Percentiles rank a stretch among this genome's conserved stretches.
phyloP scores from a whole-genome alignment of 192 early-diverging fungal genomes.

The Coemansia sp. region DNA sequence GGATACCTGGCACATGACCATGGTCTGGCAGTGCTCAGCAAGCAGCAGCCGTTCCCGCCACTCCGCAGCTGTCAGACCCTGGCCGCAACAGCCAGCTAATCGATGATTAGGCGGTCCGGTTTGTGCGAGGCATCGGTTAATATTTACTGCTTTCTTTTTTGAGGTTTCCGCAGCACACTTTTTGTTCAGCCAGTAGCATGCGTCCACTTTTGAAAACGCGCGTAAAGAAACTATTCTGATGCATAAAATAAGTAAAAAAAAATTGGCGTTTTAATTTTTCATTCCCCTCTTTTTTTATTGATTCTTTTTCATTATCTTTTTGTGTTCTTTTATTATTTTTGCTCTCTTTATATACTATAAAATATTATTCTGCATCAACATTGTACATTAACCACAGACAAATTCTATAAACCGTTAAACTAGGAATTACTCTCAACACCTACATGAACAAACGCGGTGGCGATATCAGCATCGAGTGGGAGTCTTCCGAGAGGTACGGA shows the following conservation, averaged over 20 bases:
- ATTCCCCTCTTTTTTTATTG: neutral
- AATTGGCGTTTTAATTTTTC: neutral
- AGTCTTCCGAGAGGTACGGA: constrained; percentile 35
- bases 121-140: too few species aligned
- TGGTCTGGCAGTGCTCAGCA: constrained; percentile 68
- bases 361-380: too few species aligned
- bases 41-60: constrained; percentile 74
- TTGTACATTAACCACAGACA: too few species aligned
- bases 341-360: neutral
- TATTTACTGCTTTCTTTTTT: neutral
- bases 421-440: too few species aligned
- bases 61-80: neutral
- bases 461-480: constrained; percentile 21
- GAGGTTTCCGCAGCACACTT: neutral
- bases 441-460: constrained; percentile 33
- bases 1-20: constrained; percentile 85
- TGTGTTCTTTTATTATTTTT: neutral
- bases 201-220: neutral
- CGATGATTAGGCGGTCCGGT: too few species aligned
- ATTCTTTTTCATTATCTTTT: neutral
- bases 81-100: too few species aligned
- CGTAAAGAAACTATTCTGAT: neutral
- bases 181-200: too few species aligned
- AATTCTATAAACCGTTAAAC: too few species aligned
- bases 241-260: neutral